Evolutionary conservation across 345 rosid genomes (phyloP), one percentile per base, ranked within the genome.

Genomic region (Draba incana): DNA sequence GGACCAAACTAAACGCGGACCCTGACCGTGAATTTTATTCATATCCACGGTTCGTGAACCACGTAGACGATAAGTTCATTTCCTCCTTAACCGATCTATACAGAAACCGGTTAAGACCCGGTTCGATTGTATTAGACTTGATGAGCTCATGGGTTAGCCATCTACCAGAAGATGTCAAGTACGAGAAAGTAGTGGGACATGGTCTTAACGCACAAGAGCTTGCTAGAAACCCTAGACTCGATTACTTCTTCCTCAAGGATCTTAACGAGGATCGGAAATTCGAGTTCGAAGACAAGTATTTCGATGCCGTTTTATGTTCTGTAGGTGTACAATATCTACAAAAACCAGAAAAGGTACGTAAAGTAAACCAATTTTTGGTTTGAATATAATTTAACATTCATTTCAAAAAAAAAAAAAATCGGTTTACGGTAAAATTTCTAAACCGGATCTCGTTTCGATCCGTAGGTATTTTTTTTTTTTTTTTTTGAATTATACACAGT

Each of bases 141-240:
- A 93, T 87, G 98, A 90, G 97, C 79, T 88, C 98, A 44, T 92
- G 97, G 93, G 85, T 85, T 30, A 89, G 98, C 77, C 94, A 93
- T 79, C 77, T 90, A 15, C 97, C 98, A 3, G 64, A 65, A 47
- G 88, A 90, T 63, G 86, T 82, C 0, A 57, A 4, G 73, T 87
- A 79, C 84, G 80, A 77, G 70, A 88, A 85, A 81, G 89, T 93
- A 44, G 92, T 87, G 47, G 97, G 98, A 2, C 96, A 93, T 70
- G 96, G 98, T 47, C 92, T 93, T 44, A 93, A 90, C 35, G 92
- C 94, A n/a, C 92, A 81, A 56, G 98, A 93, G 78, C 96, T 93
- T 42, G 84, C 91, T 11, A 56, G 72, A 57, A 77, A 77, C 72
- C 70, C 74, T 66, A 67, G 74, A 57, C 70, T 77, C 42, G 81